Evolutionary conservation across 2,329 filamentous ascomycete species (phyloP).

Genomic region (Trichoderma afroharzianum): DNA sequence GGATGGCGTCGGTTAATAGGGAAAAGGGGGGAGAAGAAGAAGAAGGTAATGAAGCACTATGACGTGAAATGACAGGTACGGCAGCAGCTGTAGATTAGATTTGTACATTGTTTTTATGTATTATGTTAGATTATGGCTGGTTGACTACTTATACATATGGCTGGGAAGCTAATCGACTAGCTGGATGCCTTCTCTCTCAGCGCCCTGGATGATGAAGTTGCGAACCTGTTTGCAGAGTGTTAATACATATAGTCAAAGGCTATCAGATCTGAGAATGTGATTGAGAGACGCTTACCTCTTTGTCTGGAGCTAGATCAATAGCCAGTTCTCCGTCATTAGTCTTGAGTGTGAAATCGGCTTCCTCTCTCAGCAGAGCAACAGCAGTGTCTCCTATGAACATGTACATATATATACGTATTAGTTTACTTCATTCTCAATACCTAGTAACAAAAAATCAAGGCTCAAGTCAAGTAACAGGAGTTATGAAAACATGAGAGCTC

Average conservation of each 20-base stretch:
- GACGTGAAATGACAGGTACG: constrained; percentile 1
- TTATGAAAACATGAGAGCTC: not conserved
- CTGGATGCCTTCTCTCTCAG: constrained; percentile 80
- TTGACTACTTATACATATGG: not conserved
- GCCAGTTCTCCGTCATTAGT: constrained; percentile 68
- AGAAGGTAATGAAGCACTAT: not conserved
- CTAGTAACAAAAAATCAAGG: not conserved
- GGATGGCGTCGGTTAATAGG: not conserved
- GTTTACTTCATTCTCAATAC: not conserved
- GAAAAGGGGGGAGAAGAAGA: not conserved
- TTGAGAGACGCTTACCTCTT: constrained; percentile 56
- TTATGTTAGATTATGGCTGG: constrained; percentile 20
- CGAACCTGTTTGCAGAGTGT: constrained; percentile 52
- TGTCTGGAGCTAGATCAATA: constrained; percentile 81
- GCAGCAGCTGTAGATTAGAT: constrained; percentile 11
- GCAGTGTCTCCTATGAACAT: constrained; percentile 64
- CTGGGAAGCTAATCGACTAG: constrained; percentile 29
- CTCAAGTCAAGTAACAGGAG: not conserved
- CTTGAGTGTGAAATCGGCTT: constrained; percentile 76
- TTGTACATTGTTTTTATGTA: constrained; percentile 18
- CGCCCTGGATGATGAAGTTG: constrained; percentile 71
- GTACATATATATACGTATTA: not conserved
- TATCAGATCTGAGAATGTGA: not conserved
- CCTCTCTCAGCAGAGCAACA: constrained; percentile 74
- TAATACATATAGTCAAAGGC: not conserved